phyloP scores from a whole-genome alignment of 192 early-diverging fungal species.

The Backusella australiensis region DNA sequence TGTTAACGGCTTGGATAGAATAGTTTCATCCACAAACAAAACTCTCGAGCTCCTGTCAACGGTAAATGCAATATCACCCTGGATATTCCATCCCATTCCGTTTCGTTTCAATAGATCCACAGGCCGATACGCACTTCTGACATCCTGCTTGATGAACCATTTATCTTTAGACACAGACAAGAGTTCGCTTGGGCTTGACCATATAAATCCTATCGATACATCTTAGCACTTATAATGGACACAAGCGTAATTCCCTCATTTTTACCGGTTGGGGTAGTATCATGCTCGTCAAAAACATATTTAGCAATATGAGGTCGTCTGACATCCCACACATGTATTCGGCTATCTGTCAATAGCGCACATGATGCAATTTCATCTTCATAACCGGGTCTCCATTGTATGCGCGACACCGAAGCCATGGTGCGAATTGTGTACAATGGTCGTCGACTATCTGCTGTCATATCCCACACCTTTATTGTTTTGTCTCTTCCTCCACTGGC shows the following conservation, averaged over 20 bases:
- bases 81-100: slow-evolving; percentile 61
- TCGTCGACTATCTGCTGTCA: slow-evolving; percentile 55
- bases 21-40: slow-evolving; percentile 39
- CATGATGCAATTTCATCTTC: slow-evolving; percentile 71
- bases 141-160: slow-evolving; percentile 62
- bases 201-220: slow-evolving; percentile 56
- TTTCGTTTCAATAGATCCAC: slow-evolving; percentile 47
- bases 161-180: slow-evolving; percentile 80
- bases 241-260: background rate
- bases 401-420: slow-evolving; percentile 61
- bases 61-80: slow-evolving; percentile 65
- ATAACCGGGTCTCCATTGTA: slow-evolving; percentile 70
- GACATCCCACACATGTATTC: slow-evolving; percentile 76
- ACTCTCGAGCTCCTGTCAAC: slow-evolving; percentile 43
- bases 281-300: slow-evolving; percentile 67
- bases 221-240: background rate
- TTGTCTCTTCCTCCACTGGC: slow-evolving; percentile 79
- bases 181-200: slow-evolving; percentile 57
- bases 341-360: slow-evolving; percentile 55
- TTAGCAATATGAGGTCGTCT: slow-evolving; percentile 64
- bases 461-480: slow-evolving; percentile 79
- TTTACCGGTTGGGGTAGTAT: slow-evolving; percentile 65
- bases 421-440: slow-evolving; percentile 63
- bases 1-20: background rate
- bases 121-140: slow-evolving; percentile 46